Percentiles rank a stretch among this genome's conserved stretches.
These are phyloP conservation scores for Suillus cothurnatus DNA, from an alignment of 768 basidiomycete genomes.

Conservation along the genomic window DNA sequence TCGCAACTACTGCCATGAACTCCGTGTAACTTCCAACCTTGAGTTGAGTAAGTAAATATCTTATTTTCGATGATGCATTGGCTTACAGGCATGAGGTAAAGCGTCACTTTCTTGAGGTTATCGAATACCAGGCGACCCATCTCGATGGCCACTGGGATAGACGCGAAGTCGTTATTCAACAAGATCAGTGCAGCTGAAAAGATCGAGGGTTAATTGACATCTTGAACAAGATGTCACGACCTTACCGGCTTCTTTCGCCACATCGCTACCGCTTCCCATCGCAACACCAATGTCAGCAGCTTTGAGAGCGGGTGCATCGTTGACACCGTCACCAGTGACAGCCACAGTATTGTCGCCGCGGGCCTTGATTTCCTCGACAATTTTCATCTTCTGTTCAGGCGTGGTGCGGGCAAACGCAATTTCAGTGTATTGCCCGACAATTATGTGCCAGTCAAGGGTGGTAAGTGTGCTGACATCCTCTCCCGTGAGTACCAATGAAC, in stretches of 20 bases:
- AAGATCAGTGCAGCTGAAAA: constrained; percentile 46
- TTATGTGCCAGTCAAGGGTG: constrained; percentile 40
- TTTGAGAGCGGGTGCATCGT: constrained; percentile 53
- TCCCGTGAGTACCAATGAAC: constrained; percentile 46
- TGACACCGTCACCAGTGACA: constrained; percentile 60
- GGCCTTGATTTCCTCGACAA: constrained; percentile 54
- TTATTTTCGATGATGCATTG: constrained; percentile 1
- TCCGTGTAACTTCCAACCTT: constrained; percentile 62
- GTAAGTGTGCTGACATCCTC: constrained; percentile 43
- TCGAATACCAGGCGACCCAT: constrained; percentile 62
- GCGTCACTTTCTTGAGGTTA: constrained; percentile 55
- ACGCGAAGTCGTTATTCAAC: constrained; percentile 60
- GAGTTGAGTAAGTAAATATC: background rate
- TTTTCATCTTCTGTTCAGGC: constrained; percentile 59
- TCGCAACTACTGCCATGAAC: constrained; percentile 56
- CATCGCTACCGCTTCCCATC: constrained; percentile 51
- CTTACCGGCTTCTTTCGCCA: constrained; percentile 57
- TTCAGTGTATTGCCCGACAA: constrained; percentile 40
- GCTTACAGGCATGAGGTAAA: constrained; percentile 47
- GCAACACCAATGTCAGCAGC: constrained; percentile 58
- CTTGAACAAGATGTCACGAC: background rate
- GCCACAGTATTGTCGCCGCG: constrained; percentile 52
- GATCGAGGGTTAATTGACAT: background rate
- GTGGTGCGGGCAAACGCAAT: constrained; percentile 58
- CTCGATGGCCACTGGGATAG: constrained; percentile 58